Conservation (phyloP, 2,329 filamentous ascomycete species). For the Alternaria metachromatica region DNA sequence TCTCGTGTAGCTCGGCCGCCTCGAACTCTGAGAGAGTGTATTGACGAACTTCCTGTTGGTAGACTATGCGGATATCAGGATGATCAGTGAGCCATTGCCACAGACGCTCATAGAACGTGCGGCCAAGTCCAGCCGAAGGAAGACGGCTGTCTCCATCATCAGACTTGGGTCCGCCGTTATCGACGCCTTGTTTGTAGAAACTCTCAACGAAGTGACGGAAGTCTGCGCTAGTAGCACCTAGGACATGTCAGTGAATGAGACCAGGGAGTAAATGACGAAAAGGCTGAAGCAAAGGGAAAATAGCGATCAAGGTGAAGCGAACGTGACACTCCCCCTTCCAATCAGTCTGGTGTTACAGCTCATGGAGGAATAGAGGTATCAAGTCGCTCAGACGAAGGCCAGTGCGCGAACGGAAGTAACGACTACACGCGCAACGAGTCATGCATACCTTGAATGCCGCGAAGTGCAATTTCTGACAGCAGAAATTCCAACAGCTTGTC, state of each 20-base stretch:
- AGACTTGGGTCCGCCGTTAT: background rate
- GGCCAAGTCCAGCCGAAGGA: slow-evolving; percentile 16
- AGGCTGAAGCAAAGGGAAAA: background rate
- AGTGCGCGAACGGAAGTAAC: slow-evolving; percentile 10
- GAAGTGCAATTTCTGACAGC: slow-evolving; percentile 65
- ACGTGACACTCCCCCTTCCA: background rate
- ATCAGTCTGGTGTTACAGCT: background rate
- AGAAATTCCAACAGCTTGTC: slow-evolving; percentile 65
- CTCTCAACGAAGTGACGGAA: slow-evolving; percentile 48
- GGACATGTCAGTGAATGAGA: background rate
- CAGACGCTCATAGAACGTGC: slow-evolving; percentile 59
- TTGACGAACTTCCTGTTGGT: slow-evolving; percentile 47
- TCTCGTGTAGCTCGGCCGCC: slow-evolving; percentile 31
- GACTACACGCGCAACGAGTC: slow-evolving; percentile 12
- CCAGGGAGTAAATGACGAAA: background rate
- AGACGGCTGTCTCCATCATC: background rate
- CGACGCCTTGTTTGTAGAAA: slow-evolving; percentile 41
- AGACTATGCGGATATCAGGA: slow-evolving; percentile 62
- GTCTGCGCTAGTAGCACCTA: slow-evolving; percentile 51
- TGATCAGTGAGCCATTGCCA: slow-evolving; percentile 65
- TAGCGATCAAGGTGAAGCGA: background rate
- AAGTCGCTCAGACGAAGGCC: background rate
- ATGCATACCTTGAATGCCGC: slow-evolving; percentile 63
- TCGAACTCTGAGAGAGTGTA: slow-evolving; percentile 43
- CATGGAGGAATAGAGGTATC: background rate